A percentile compares a stretch with the other conserved stretches of the same genome.
Evolutionary conservation across 2,329 filamentous ascomycete genomes (phyloP).

Genomic region (Penicillium verrucosum): DNA sequence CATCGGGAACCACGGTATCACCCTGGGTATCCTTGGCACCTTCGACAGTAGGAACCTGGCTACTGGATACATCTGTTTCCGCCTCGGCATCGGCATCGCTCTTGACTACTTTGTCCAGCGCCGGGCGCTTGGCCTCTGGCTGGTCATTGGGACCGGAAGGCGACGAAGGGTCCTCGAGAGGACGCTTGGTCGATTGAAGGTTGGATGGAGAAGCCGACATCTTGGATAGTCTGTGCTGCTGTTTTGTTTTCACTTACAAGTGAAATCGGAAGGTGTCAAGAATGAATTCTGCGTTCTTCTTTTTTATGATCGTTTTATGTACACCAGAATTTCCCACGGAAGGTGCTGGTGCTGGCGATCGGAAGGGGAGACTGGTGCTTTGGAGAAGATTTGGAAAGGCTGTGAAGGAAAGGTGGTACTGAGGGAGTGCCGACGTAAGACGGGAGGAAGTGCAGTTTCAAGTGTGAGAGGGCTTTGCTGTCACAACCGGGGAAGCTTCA

Average conservation of each 20-base stretch:
- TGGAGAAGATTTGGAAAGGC: conserved; percentile 26
- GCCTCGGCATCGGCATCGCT: conserved; percentile 51
- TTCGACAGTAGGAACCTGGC: conserved; percentile 15
- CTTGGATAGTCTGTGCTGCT: conserved; percentile 40
- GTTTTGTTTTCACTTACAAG: conserved; percentile 40
- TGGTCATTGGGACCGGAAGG: conserved; percentile 88
- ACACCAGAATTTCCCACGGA: conserved; percentile 88
- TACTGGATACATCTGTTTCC: conserved; percentile 31
- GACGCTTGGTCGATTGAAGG: conserved; percentile 68
- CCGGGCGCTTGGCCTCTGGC: conserved; percentile 94
- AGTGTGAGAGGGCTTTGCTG: conserved; percentile 15
- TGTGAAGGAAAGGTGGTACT: conserved; percentile 36
- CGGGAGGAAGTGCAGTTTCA: conserved; percentile 28
- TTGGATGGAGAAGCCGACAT: conserved; percentile 68
- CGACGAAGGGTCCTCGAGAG: conserved; percentile 93
- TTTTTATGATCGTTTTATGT: conserved; percentile 63
- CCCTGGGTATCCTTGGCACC: conserved; percentile 48
- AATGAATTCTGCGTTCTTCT: conserved; percentile 52
- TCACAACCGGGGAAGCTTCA: conserved; percentile 19
- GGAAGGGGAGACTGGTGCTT: conserved; percentile 41
- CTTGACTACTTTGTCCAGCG: conserved; percentile 85
- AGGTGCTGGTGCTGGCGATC: conserved; percentile 73
- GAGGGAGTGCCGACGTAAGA: conserved; percentile 31
- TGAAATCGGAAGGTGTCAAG: conserved; percentile 46
- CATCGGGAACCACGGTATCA: conserved; percentile 67